A percentile compares a stretch with the other conserved stretches of the same genome.
phyloP scores from a whole-genome alignment of 371 early-diverging fungal species.

The Mortierella sp. region DNA sequence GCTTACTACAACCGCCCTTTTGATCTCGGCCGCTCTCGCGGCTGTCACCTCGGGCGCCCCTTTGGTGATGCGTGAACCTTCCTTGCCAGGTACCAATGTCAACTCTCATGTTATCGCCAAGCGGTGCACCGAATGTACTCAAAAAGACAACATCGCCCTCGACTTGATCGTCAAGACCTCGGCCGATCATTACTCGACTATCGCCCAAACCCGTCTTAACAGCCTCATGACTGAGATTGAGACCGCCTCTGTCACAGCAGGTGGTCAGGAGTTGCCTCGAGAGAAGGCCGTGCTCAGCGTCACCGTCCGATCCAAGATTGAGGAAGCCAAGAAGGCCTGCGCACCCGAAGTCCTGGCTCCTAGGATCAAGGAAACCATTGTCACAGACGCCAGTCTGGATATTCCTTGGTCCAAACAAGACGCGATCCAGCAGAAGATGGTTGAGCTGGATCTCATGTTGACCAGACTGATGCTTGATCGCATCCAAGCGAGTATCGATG shows the following conservation, averaged over 20 bases:
- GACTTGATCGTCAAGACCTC: constrained; percentile 23
- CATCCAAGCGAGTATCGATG: constrained; percentile 33
- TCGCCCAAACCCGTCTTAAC: constrained; percentile 23
- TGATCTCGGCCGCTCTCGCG: constrained; percentile 35
- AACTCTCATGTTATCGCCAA: constrained; percentile 6
- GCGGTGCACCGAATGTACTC: constrained; percentile 26
- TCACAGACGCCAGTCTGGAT: constrained; percentile 20
- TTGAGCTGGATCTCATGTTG: constrained; percentile 18
- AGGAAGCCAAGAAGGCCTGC: constrained; percentile 34
- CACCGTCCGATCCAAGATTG: constrained; percentile 32
- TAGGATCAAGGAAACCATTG: constrained; percentile 27
- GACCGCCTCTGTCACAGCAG: constrained; percentile 37
- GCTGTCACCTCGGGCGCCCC: constrained; percentile 23
- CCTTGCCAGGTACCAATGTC: not conserved
- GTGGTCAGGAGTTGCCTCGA: constrained; percentile 18
- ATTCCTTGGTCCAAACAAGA: constrained; percentile 38
- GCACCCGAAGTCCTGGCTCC: constrained; percentile 13
- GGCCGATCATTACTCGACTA: constrained; percentile 27
- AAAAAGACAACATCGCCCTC: constrained; percentile 14
- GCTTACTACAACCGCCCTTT: constrained; percentile 14
- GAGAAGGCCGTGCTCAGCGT: constrained; percentile 20
- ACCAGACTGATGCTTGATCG: constrained; percentile 17
- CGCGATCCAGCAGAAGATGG: constrained; percentile 31
- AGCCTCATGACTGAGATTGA: constrained; percentile 24
- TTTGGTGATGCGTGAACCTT: not conserved